Base-by-base conservation (phyloP, 179 eudicot genomes). In the Nepenthes alata region DNA sequence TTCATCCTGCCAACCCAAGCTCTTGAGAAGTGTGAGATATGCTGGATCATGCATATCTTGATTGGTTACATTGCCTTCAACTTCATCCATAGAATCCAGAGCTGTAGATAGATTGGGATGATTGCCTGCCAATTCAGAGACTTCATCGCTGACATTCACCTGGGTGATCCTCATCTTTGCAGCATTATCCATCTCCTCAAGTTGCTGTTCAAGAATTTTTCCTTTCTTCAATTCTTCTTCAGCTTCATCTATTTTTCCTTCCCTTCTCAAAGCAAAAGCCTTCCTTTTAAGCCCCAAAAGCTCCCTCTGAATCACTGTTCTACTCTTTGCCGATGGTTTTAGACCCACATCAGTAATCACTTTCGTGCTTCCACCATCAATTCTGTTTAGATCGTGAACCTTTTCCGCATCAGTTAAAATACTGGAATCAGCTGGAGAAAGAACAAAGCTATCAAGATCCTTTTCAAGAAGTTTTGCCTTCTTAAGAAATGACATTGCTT, bases 1-100 rank as follows among this genome's bases (percentile, higher is more conserved):
- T 39, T 78, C 91, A 25, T 89, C 97, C 62, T 85, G 83, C 98
- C 98, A 93, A 25, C 98, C 98, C 78, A 93, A 75, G 73, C 79
- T 85, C 64, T 66, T 73, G 48, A 93, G 76, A 60, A 87, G 77
- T 12, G 88, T 65, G 75, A 86, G 84, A 80, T 84, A 89, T 11
- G 91, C 44, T 44, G 98, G 98, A 78, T 89, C 91, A 67, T 74
- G 66, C 81, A 87, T 47, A 78, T 93, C 98, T 73, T 85, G 87
- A 73, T 93, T 95, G 11, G 97, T 87, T 47, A 93, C 85, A 72
- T 82, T 84, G 44, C 49, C 80, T 52, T 75, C 86, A 48, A 57
- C 79, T 57, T 72, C 87, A 63, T 77, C 84, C 52, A 48, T 70
- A 12, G 63, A 58, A 58, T 71, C 77, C 50, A 63, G 53, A 45